Conservation (phyloP, 1,284 basidiomycete species). For the Schizopora paradoxa region DNA sequence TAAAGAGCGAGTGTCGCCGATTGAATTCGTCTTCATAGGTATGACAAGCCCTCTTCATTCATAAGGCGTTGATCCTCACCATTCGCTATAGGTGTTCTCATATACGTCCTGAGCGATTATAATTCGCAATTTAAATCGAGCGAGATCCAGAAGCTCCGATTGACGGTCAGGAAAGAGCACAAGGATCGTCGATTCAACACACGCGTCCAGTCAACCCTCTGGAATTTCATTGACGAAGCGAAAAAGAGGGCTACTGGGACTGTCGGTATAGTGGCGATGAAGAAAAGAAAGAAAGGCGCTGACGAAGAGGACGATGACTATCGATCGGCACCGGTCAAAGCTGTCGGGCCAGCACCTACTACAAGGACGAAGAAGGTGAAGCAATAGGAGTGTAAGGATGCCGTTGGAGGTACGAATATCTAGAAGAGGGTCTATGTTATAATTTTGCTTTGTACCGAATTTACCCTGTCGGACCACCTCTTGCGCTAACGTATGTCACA, state of each 20-base stretch:
- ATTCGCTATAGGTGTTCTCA: conserved; percentile 36
- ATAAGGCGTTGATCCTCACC: background rate
- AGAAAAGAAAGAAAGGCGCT: conserved; percentile 30
- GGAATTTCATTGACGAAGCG: conserved; percentile 41
- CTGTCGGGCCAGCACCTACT: conserved; percentile 29
- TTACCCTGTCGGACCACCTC: conserved; percentile 31
- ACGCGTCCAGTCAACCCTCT: conserved; percentile 46
- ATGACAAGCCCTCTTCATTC: background rate
- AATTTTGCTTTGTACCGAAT: conserved; percentile 29
- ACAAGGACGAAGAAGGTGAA: conserved; percentile 33
- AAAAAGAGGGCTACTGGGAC: background rate
- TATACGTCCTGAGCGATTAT: conserved; percentile 32
- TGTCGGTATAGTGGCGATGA: conserved; percentile 1
- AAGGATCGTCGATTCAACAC: conserved; percentile 57
- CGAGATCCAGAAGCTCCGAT: conserved; percentile 49
- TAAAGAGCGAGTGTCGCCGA: conserved; percentile 51
- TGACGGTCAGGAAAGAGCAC: conserved; percentile 44
- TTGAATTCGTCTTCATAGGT: conserved; percentile 69
- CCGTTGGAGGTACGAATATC: background rate
- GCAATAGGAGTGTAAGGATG: background rate
- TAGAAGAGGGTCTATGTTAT: background rate
- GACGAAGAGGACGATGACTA: conserved; percentile 40
- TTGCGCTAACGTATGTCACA: conserved; percentile 67
- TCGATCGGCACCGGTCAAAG: conserved; percentile 36
- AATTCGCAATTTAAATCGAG: conserved; percentile 40